Percentiles rank a stretch among this genome's conserved stretches.
Evolutionary conservation across 202 grass and related monocot genomes (phyloP).

Genomic region (Setaria italica): DNA sequence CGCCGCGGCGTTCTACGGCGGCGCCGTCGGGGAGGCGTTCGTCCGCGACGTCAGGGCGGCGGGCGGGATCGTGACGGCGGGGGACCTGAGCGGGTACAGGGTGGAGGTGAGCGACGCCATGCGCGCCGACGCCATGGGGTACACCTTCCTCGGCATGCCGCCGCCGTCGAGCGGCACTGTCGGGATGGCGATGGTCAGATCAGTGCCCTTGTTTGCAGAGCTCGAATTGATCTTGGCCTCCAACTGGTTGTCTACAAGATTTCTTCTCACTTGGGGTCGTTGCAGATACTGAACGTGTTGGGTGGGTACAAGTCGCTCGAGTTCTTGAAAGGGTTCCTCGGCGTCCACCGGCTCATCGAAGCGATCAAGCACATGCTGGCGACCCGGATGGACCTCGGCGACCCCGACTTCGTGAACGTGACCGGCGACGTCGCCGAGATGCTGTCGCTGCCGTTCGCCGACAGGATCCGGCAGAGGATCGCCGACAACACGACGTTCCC

Average conservation of each 20-base stretch:
- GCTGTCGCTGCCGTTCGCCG: constrained; percentile 69
- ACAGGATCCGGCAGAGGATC: constrained; percentile 56
- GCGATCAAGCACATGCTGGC: constrained; percentile 88
- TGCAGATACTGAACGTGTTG: constrained; percentile 80
- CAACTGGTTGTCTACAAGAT: too few species aligned
- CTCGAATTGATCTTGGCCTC: neutral
- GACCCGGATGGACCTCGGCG: constrained; percentile 75
- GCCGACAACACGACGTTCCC: constrained; percentile 85
- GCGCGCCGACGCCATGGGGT: constrained; percentile 65
- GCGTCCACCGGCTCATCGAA: constrained; percentile 80
- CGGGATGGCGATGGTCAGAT: constrained; percentile 64
- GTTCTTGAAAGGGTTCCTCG: constrained; percentile 61
- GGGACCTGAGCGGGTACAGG: constrained; percentile 61
- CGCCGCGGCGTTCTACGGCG: constrained; percentile 62
- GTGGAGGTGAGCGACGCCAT: constrained; percentile 59
- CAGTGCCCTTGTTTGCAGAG: neutral
- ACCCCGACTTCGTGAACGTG: constrained; percentile 75
- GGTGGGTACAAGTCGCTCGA: constrained; percentile 65
- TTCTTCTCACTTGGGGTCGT: neutral
- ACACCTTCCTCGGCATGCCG: constrained; percentile 84
- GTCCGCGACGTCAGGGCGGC: constrained; percentile 52
- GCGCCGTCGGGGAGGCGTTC: constrained; percentile 59
- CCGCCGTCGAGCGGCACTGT: constrained; percentile 87
- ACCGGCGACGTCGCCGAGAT: constrained; percentile 60
- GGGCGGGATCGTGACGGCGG: constrained; percentile 64